Percentiles rank a stretch among this genome's conserved stretches.
Evolutionary conservation across 2,329 filamentous ascomycete genomes (phyloP).

Genomic region (Lizonia empirigonia): DNA sequence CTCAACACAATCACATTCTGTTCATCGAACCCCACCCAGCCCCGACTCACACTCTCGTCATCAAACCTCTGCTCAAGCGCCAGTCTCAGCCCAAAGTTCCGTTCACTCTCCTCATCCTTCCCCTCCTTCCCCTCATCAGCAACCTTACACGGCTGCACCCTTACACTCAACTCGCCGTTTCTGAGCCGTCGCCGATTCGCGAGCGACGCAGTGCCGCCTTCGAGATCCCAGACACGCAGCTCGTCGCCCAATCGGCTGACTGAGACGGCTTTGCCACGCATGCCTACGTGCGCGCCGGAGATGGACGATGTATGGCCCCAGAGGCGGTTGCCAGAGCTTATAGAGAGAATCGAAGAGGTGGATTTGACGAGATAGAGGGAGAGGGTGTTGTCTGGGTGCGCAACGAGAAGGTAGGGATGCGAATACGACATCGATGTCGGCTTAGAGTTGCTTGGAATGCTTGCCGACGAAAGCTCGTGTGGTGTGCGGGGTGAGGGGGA

Average conservation of each 20-base stretch:
- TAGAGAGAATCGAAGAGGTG: constrained; percentile 65
- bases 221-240: constrained; percentile 83
- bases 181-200: constrained; percentile 49
- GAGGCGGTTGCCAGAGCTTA: constrained; percentile 75
- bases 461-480: constrained; percentile 28
- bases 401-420: constrained; percentile 84
- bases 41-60: constrained; percentile 54
- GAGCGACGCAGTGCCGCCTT: constrained; percentile 65
- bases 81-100: constrained; percentile 42
- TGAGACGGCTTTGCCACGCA: constrained; percentile 86
- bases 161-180: constrained; percentile 59
- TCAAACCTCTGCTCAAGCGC: constrained; percentile 45
- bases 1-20: constrained; percentile 88
- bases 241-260: constrained; percentile 76
- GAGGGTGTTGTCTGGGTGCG: constrained; percentile 85
- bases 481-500: constrained; percentile 33
- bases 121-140: constrained; percentile 20
- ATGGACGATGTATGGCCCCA: constrained; percentile 94
- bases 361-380: constrained; percentile 82
- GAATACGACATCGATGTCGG: constrained; percentile 60
- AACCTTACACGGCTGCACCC: constrained; percentile 53
- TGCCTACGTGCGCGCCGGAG: constrained; percentile 81
- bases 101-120: constrained; percentile 32
- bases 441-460: constrained; percentile 40
- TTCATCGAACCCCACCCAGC: constrained; percentile 87